Evolutionary conservation across 345 rosid genomes (phyloP), one percentile per base, ranked within the genome.

Genomic region (Limnanthes douglasii): DNA sequence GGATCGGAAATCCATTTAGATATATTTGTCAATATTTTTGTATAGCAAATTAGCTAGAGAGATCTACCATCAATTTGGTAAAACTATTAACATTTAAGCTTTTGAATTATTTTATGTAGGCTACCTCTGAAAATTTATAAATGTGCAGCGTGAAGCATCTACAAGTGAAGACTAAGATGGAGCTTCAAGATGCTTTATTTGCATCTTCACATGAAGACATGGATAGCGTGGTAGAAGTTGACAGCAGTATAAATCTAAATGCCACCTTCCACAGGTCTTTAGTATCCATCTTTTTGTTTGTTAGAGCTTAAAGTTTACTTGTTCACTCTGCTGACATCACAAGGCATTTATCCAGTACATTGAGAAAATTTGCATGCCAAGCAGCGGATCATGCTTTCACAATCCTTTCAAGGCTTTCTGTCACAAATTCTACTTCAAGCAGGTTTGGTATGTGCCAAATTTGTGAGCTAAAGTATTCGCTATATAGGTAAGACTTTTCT

Each of bases 211-310:
- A 54, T 40, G 71, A 59, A 56, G 57, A 54, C 33, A 50, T 45
- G 35, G 95, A 86, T 53, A 51, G 66, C 31, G 46, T 86, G 19
- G 65, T 82, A 78, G 97, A 86, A 70, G 85, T 78, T 57, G 73
- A 78, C 60, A 86, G 97, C 46, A 34, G 68, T 67, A 86, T 82
- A 16, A 52, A 51, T 44, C 50, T 68, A 43, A 86, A 86, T 59
- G 69, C 88, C 24, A 26, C 54, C 32, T 65, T 73, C 59, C 97
- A 86, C 60, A 75, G 97, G 97, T 81, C 52, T 10, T 22, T 49
- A 29, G 43, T 15, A 13, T 35, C 31, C 39, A 56, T 53, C 15
- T 50, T 43, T 37, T 33, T 20, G 10, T 5, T 18, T 42, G 24
- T 13, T 9, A 3, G 17, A 5, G 34, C 42, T 42, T 18, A 37